Evolutionary conservation across 2,329 filamentous ascomycete genomes (phyloP).

Genomic region (Juglanconis oblonga): DNA sequence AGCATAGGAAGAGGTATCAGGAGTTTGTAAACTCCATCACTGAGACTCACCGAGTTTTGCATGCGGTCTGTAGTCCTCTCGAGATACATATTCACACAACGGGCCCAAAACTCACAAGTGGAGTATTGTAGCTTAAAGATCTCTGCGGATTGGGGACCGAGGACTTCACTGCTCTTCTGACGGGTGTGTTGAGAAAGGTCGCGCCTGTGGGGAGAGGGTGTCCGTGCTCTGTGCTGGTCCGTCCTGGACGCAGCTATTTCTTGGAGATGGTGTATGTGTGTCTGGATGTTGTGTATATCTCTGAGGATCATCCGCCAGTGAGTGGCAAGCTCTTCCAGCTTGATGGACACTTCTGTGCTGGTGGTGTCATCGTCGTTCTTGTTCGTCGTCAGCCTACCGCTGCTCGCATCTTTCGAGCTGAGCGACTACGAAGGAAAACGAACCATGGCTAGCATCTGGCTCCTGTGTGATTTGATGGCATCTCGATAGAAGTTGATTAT

Average conservation of each 20-base stretch:
- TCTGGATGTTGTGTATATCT: slow-evolving; percentile 7
- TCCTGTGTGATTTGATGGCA: slow-evolving; percentile 14
- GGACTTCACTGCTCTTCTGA: slow-evolving; percentile 17
- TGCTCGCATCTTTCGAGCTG: neutral
- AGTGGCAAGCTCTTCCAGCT: slow-evolving; percentile 11
- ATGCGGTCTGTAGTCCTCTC: slow-evolving; percentile 14
- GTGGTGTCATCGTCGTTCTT: slow-evolving; percentile 15
- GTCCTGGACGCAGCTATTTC: slow-evolving; percentile 3
- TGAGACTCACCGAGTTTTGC: slow-evolving; percentile 6
- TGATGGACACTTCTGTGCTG: slow-evolving; percentile 14
- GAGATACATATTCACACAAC: slow-evolving; percentile 17
- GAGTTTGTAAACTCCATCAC: too few relatives aligned
- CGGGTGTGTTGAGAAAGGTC: slow-evolving; percentile 11
- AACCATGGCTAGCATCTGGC: slow-evolving; percentile 15
- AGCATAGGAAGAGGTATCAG: too few relatives aligned
- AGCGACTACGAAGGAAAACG: neutral
- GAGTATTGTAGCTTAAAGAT: slow-evolving; percentile 17
- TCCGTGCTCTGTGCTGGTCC: neutral
- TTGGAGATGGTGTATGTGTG: slow-evolving; percentile 14
- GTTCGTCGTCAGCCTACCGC: neutral
- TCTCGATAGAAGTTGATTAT: slow-evolving; percentile 17
- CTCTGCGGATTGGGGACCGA: slow-evolving; percentile 14
- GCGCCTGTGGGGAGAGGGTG: neutral
- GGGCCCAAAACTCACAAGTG: slow-evolving; percentile 18
- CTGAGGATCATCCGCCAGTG: slow-evolving; percentile 15